Evolutionary conservation across 495 filamentous ascomycete genomes (phyloP).

Genomic region (Bryoglossum gracile): DNA sequence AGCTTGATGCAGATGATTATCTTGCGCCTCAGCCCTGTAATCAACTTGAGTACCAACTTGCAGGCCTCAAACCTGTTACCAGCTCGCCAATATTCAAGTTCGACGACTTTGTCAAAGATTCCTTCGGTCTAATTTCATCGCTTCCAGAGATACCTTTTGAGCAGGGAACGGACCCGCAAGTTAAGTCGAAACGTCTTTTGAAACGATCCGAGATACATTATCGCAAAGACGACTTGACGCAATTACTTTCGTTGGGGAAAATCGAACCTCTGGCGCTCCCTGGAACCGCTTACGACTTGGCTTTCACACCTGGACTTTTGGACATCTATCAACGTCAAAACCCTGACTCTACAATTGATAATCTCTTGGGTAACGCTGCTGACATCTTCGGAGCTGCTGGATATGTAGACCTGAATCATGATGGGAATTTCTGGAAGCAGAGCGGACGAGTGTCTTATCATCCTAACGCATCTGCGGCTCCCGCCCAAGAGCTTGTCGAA

Average conservation of each 20-base stretch:
- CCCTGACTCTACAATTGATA: no score
- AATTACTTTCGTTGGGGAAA: neutral
- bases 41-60: neutral
- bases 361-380: no score
- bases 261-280: neutral
- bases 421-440: no score
- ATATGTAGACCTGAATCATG: no score
- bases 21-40: no score
- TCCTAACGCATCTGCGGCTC: no score
- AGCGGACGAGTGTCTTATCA: no score
- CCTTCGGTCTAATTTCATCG: neutral
- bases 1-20: no score
- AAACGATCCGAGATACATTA: neutral
- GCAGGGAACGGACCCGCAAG: neutral
- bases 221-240: slow-evolving; percentile 1
- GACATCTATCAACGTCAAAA: no score
- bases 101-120: neutral
- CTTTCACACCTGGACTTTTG: slow-evolving; percentile 3
- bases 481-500: neutral
- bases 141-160: neutral
- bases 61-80: neutral
- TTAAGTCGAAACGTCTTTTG: neutral
- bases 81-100: neutral
- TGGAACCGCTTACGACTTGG: neutral
- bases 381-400: no score